Evolutionary conservation across 768 basidiomycete genomes (phyloP).

Genomic region (Psilocybe azurescens): DNA sequence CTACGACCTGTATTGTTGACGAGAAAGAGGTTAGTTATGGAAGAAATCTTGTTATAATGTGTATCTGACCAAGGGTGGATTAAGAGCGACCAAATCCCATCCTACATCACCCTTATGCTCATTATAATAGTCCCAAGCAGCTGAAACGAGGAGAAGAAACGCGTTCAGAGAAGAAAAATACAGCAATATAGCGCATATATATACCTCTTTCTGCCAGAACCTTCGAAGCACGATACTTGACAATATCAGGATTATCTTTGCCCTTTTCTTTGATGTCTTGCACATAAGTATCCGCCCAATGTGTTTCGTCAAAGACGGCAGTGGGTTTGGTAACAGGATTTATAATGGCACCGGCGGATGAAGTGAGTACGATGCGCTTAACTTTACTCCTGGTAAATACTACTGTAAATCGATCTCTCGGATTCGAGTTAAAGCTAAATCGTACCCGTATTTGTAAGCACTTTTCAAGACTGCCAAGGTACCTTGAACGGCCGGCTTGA

Average conservation of each 20-base stretch:
- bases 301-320: conserved; percentile 45
- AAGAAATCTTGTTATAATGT: neutral
- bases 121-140: conserved; percentile 48
- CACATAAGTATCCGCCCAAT: conserved; percentile 66
- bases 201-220: conserved; percentile 65
- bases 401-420: neutral
- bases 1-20: conserved; percentile 31
- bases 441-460: conserved; percentile 57
- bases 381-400: conserved; percentile 42
- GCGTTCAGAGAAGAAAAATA: neutral
- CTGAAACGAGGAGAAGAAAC: conserved; percentile 24
- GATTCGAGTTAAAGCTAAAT: neutral
- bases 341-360: conserved; percentile 59
- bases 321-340: conserved; percentile 26
- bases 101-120: conserved; percentile 44
- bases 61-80: conserved; percentile 53
- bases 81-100: conserved; percentile 59
- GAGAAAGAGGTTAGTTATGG: neutral
- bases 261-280: conserved; percentile 54
- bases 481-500: conserved; percentile 76
- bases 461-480: conserved; percentile 68
- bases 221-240: conserved; percentile 70
- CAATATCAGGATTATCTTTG: conserved; percentile 36
- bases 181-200: neutral
- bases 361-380: conserved; percentile 73